Percentiles rank a stretch among this genome's conserved stretches.
These are phyloP conservation scores for Fusarium odoratissimum DNA, from an alignment of 2,329 filamentous ascomycete genomes.

Conservation along the genomic window DNA sequence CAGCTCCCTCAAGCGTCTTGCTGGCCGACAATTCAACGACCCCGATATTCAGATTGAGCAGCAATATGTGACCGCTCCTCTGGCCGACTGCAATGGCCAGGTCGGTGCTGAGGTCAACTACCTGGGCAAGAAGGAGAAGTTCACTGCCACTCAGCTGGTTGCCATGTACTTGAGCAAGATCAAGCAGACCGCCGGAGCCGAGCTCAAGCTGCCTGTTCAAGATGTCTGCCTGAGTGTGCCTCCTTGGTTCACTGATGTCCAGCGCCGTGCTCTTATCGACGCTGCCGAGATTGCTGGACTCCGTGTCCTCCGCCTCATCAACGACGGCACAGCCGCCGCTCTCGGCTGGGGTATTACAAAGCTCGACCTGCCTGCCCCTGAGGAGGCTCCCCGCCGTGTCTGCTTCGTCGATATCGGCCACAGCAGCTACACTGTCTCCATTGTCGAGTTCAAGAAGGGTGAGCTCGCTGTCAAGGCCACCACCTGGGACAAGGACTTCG, in stretches of 20 bases:
- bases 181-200: slow-evolving; percentile 85
- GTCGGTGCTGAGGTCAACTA: slow-evolving; percentile 95
- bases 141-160: slow-evolving; percentile 91
- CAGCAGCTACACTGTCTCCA: slow-evolving; percentile 93
- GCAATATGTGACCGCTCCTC: slow-evolving; percentile 84
- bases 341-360: slow-evolving; percentile 99
- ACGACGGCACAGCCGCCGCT: slow-evolving; percentile 96
- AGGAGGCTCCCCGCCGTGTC: slow-evolving; percentile 92
- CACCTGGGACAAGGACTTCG: slow-evolving; percentile 94
- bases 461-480: slow-evolving; percentile 95
- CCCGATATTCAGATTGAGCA: slow-evolving; percentile 95
- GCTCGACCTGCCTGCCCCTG: slow-evolving; percentile 85
- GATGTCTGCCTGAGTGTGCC: slow-evolving; percentile 96
- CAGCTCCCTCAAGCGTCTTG: slow-evolving; percentile 89
- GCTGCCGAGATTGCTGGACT: slow-evolving; percentile 93
- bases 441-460: slow-evolving; percentile 97
- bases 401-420: slow-evolving; percentile 95
- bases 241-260: slow-evolving; percentile 95
- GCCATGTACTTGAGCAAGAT: slow-evolving; percentile 98
- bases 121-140: slow-evolving; percentile 93
- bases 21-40: slow-evolving; percentile 86
- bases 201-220: slow-evolving; percentile 90
- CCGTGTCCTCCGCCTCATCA: slow-evolving; percentile 93
- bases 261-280: slow-evolving; percentile 89
- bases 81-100: slow-evolving; percentile 92